Evolutionary conservation across 148 eudicot genomes (phyloP).

Genomic region (Fagopyrum homotropicum): DNA sequence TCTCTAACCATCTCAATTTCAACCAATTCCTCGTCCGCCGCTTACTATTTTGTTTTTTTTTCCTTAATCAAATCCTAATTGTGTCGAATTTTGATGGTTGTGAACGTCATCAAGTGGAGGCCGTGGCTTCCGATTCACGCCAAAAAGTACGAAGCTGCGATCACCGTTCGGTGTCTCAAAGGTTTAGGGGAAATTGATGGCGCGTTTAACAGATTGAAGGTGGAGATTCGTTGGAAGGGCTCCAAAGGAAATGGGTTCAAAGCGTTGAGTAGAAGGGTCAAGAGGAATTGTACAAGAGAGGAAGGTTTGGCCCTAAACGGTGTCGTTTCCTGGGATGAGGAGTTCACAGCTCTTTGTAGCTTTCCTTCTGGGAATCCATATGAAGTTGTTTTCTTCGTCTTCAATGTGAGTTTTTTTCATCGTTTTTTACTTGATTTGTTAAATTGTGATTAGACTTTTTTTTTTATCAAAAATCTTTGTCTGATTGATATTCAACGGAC

Average conservation of each 20-base stretch:
- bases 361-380: constrained; percentile 16
- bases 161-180: constrained; percentile 13
- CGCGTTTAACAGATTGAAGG: constrained; percentile 5
- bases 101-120: constrained; percentile 25
- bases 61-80: neutral
- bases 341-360: constrained; percentile 16
- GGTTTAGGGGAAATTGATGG: constrained; percentile 7
- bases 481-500: neutral
- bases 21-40: neutral
- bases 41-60: neutral
- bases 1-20: neutral
- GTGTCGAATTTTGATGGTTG: constrained; percentile 17
- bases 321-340: constrained; percentile 25
- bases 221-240: constrained; percentile 24
- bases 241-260: constrained; percentile 14
- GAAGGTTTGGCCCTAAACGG: constrained; percentile 18
- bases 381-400: constrained; percentile 22
- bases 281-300: constrained; percentile 19
- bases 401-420: constrained; percentile 17
- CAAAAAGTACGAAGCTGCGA: constrained; percentile 16
- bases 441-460: neutral
- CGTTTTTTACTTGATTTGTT: neutral
- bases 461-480: neutral
- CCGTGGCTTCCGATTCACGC: constrained; percentile 21
- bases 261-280: constrained; percentile 18